Percentiles rank a stretch among this genome's conserved stretches.
Evolutionary conservation across 2,329 filamentous ascomycete genomes (phyloP).

Genomic region (Venturia nashicola): DNA sequence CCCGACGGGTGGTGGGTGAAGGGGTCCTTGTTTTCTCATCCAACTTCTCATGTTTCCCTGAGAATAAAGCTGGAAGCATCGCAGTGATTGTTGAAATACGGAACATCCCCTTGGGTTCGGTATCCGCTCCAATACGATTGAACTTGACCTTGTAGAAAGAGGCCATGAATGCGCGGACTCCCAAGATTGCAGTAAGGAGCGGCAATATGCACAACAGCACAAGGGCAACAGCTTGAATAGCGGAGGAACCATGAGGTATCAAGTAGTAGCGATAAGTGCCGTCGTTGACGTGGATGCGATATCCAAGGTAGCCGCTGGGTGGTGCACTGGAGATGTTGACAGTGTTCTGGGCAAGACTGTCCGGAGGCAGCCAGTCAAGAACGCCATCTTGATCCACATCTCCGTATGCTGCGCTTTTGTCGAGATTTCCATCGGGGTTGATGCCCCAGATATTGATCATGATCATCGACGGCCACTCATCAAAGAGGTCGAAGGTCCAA

Average conservation of each 20-base stretch:
- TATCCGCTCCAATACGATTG: conserved; percentile 37
- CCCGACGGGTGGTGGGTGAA: background rate
- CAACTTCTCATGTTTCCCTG: background rate
- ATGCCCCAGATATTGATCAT: conserved; percentile 58
- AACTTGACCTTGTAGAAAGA: conserved; percentile 53
- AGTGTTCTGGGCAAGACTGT: conserved; percentile 40
- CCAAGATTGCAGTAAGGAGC: conserved; percentile 34
- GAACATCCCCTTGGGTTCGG: background rate
- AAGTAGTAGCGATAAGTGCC: conserved; percentile 39
- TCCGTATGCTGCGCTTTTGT: conserved; percentile 46
- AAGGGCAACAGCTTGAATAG: conserved; percentile 41
- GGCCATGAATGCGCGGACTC: conserved; percentile 45
- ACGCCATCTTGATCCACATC: conserved; percentile 51
- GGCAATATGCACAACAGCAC: conserved; percentile 43
- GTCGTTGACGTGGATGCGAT: conserved; percentile 44
- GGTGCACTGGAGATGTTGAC: conserved; percentile 48
- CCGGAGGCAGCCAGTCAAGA: conserved; percentile 49
- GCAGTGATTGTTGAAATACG: background rate
- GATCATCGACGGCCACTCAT: conserved; percentile 49
- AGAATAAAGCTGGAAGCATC: background rate
- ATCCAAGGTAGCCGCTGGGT: conserved; percentile 42
- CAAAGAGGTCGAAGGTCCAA: conserved; percentile 50
- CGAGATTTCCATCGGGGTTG: conserved; percentile 49
- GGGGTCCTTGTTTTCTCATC: background rate
- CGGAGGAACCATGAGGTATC: conserved; percentile 40